Percentiles rank a stretch among this genome's conserved stretches.
phyloP scores from a whole-genome alignment of 805 yeast species.

The Martiniozyma abietophila region DNA sequence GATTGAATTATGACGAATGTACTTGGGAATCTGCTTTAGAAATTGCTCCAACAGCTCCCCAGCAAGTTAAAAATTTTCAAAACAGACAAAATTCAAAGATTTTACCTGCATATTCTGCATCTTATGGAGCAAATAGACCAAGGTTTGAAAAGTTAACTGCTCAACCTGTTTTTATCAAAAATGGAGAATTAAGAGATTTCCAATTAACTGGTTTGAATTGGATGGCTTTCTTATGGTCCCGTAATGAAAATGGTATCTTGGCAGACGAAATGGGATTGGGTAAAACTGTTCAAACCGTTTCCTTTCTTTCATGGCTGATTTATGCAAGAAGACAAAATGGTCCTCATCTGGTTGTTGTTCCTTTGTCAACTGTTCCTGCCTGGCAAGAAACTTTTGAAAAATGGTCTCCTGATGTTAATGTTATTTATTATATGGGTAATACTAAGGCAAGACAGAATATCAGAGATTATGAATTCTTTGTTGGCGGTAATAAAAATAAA shows the following conservation, averaged over 20 bases:
- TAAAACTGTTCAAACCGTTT: conserved; percentile 93
- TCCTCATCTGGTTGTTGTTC: conserved; percentile 94
- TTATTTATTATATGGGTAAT: conserved; percentile 89
- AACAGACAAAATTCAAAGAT: conserved; percentile 75
- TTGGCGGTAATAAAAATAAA: conserved; percentile 46
- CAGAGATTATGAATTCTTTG: conserved; percentile 76
- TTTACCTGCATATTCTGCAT: conserved; percentile 70
- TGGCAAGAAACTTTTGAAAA: conserved; percentile 98
- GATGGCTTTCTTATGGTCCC: conserved; percentile 99
- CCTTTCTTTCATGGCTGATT: conserved; percentile 89
- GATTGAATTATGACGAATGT: conserved; percentile 88
- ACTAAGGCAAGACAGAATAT: conserved; percentile 74
- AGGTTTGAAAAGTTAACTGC: conserved; percentile 74
- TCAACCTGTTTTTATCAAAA: conserved; percentile 85
- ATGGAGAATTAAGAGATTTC: conserved; percentile 91
- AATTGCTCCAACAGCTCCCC: conserved; percentile 77
- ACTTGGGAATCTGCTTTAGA: conserved; percentile 94
- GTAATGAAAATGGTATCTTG: conserved; percentile 92
- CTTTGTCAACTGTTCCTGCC: conserved; percentile 91
- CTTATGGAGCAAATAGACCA: conserved; percentile 70
- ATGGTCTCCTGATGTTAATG: conserved; percentile 96
- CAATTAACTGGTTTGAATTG: conserved; percentile 97
- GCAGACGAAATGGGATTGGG: conserved; percentile 99
- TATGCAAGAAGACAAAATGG: conserved; percentile 96
- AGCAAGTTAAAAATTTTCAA: conserved; percentile 75